These are phyloP conservation scores for Tetrapisispora namnaoensis DNA, from an alignment of 805 yeast species.

Conservation along the genomic window DNA sequence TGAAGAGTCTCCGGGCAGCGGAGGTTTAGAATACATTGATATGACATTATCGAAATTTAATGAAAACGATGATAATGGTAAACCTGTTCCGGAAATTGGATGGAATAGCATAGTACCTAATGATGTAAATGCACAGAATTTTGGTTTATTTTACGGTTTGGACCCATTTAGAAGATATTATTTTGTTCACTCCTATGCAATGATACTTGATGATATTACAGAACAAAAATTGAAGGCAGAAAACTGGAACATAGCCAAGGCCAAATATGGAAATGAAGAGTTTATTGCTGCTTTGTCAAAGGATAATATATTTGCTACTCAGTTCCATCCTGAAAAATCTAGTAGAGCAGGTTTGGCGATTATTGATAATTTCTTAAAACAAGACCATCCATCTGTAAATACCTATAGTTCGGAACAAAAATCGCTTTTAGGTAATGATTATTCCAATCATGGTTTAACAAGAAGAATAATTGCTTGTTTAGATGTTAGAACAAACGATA, in stretches of 20 bases:
- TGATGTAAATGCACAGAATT: background rate
- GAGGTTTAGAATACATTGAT: conserved; percentile 53
- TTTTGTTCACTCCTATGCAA: conserved; percentile 93
- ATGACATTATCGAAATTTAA: conserved; percentile 54
- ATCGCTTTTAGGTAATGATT: conserved; percentile 25
- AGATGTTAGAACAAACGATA: conserved; percentile 92
- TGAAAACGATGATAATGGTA: conserved; percentile 39
- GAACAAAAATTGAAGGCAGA: conserved; percentile 25
- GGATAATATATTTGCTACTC: conserved; percentile 85
- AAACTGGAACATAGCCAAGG: conserved; percentile 66
- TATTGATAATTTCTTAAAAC: conserved; percentile 58
- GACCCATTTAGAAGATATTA: conserved; percentile 67
- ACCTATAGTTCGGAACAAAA: conserved; percentile 17
- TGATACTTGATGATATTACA: conserved; percentile 38
- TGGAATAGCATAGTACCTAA: conserved; percentile 55
- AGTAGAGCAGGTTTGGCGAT: conserved; percentile 82
- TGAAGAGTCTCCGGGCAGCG: conserved; percentile 55
- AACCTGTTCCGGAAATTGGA: conserved; percentile 94
- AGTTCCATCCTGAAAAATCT: conserved; percentile 98
- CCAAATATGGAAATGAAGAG: conserved; percentile 66
- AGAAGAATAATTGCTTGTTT: conserved; percentile 91
- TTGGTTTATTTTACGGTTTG: conserved; percentile 46
- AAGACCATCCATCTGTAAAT: conserved; percentile 15
- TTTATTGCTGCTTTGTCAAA: conserved; percentile 76
- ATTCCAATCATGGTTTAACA: conserved; percentile 56